Evolutionary conservation across 345 rosid genomes (phyloP).

Genomic region (Salix suchowensis): DNA sequence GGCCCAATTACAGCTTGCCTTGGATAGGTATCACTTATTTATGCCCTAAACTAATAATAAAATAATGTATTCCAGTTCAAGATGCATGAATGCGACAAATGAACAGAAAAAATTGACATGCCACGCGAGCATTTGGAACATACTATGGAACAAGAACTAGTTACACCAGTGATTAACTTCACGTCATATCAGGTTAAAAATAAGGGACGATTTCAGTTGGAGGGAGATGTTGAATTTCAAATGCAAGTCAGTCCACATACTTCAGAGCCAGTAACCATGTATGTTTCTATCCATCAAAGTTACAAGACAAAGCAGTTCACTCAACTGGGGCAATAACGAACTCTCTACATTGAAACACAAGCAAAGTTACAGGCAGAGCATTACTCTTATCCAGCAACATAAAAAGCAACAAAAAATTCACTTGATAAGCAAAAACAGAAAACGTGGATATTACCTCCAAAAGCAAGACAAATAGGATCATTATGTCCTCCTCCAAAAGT

Average conservation of each 20-base stretch:
- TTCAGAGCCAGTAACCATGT: no score
- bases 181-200: neutral
- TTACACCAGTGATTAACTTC: neutral
- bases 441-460: conserved; percentile 47
- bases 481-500: conserved; percentile 64
- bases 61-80: no score
- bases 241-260: neutral
- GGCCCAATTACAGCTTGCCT: neutral
- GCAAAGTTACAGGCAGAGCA: neutral
- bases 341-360: no score
- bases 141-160: no score
- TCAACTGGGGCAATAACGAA: no score
- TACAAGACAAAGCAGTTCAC: no score
- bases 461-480: conserved; percentile 67
- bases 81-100: no score
- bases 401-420: neutral
- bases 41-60: no score
- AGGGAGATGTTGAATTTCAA: neutral
- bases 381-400: neutral
- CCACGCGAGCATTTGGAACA: no score
- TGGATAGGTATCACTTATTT: no score
- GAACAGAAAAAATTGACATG: neutral
- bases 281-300: no score
- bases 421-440: neutral
- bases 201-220: neutral